Base-by-base conservation (phyloP, 352 stramenopile genomes). In the Thalassiosira oceanica region DNA sequence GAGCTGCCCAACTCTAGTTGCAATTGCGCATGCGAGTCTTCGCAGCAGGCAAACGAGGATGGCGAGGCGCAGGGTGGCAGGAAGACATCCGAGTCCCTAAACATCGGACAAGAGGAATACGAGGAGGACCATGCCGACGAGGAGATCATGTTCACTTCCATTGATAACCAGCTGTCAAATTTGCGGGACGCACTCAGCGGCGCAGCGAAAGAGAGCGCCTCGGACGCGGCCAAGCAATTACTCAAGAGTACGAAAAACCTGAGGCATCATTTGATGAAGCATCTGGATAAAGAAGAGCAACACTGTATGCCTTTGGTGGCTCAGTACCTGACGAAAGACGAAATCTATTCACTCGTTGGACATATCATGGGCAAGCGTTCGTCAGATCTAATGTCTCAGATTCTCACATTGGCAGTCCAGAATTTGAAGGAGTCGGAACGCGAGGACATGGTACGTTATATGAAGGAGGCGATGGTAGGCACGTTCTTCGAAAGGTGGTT, bases 341-440 rank as follows among this genome's bases (percentile, higher is more conserved):
- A 96, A 65, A 94, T 95, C 41, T 70, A 84, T 39, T 78, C 83
- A 50, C 73, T 96, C 31, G 88, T 94, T 2, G 91, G 90, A 13
- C 77, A 93, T 57, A 94, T 96, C 39, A 92, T 96, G 80, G 91
- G 91, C 2, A 91, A 93, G 61, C 61, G 90, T 10, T 86, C 75
- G 1, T 81, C 74, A 0, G 84, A 91, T 43, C 78, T 80, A 13
- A 89, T 91, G 67, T 80, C 62, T 23, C 61, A 89, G 55, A 89
- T 91, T 28, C 74, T 91, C 70, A 89, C 70, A 15, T 86, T 91
- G 78, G 81, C 81, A 3, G 77, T 91, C 5, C 75, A 89, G 46
- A 86, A 80, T 72, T 56, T 91, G 7, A 61, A 72, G 21, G 65
- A 79, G 35, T 41, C 42, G 3, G 81, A 91, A 42, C 56, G 74